These are phyloP conservation scores for Fusarium sp. DNA, from an alignment of 2,329 filamentous ascomycete species.

Conservation along the genomic window DNA sequence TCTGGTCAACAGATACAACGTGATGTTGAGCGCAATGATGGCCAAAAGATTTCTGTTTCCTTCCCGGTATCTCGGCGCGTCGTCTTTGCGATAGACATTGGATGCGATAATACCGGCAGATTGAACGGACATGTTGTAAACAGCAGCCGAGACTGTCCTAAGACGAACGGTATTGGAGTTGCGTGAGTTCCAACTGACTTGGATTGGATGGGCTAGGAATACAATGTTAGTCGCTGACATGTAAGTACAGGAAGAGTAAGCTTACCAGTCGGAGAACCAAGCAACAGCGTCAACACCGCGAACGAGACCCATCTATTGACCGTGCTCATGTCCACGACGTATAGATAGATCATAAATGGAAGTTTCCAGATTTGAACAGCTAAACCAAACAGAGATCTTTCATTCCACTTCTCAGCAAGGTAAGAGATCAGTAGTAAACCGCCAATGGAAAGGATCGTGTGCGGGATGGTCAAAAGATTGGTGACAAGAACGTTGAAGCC, in stretches of 20 bases:
- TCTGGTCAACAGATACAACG: background rate
- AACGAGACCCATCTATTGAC: background rate
- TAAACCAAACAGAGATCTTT: background rate
- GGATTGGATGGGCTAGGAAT: background rate
- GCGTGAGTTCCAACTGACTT: background rate
- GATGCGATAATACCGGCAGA: background rate
- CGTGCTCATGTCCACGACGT: background rate
- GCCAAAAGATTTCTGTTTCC: background rate
- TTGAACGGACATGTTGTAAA: background rate
- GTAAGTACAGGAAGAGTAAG: fast-evolving
- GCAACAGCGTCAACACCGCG: background rate
- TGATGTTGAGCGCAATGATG: background rate
- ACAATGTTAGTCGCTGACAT: background rate
- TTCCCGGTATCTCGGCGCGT: background rate
- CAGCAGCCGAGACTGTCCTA: background rate
- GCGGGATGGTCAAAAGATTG: background rate
- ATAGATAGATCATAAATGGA: background rate
- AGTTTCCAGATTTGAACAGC: background rate
- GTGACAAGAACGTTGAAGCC: background rate
- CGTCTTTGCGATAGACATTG: background rate
- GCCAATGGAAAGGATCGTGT: background rate
- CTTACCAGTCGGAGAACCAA: background rate
- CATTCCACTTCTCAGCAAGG: background rate
- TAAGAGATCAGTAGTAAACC: background rate
- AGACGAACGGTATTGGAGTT: background rate